phyloP scores from a whole-genome alignment of 768 basidiomycete species.

The Sporobolomyces pararoseus region DNA sequence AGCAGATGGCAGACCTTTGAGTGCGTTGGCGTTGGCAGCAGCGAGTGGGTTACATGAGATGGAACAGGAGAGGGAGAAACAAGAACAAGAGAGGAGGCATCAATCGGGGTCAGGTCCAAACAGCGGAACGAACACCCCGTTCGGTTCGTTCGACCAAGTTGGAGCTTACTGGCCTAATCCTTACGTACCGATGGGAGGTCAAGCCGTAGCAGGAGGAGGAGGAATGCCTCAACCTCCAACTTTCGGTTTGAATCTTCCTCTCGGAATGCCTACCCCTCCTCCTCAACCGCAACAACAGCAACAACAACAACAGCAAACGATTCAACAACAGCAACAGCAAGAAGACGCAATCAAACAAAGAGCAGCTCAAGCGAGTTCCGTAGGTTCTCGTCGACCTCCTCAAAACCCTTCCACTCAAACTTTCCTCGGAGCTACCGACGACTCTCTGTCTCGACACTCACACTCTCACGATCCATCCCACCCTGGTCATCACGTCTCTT shows the following conservation, averaged over 20 bases:
- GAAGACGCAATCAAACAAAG: constrained; percentile 18
- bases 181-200: background rate
- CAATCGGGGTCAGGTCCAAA: constrained; percentile 16
- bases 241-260: constrained; percentile 13
- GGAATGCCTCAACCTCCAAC: background rate
- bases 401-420: constrained; percentile 7
- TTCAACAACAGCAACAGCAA: constrained; percentile 8
- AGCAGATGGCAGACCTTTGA: constrained; percentile 49
- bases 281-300: background rate
- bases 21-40: constrained; percentile 57
- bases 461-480: constrained; percentile 42
- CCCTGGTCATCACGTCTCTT: constrained; percentile 33
- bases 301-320: no score
- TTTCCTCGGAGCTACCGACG: constrained; percentile 8
- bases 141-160: constrained; percentile 31
- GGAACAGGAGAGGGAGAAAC: constrained; percentile 57
- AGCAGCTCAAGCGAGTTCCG: constrained; percentile 5
- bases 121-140: constrained; percentile 35
- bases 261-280: constrained; percentile 2
- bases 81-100: constrained; percentile 14
- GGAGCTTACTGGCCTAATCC: constrained; percentile 27
- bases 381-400: background rate
- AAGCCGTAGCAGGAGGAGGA: no score
- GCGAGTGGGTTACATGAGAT: constrained; percentile 86
- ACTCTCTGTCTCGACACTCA: constrained; percentile 28